These are phyloP conservation scores for Buddleja alternifolia DNA, from an alignment of 257 asterid species.

Conservation along the genomic window DNA sequence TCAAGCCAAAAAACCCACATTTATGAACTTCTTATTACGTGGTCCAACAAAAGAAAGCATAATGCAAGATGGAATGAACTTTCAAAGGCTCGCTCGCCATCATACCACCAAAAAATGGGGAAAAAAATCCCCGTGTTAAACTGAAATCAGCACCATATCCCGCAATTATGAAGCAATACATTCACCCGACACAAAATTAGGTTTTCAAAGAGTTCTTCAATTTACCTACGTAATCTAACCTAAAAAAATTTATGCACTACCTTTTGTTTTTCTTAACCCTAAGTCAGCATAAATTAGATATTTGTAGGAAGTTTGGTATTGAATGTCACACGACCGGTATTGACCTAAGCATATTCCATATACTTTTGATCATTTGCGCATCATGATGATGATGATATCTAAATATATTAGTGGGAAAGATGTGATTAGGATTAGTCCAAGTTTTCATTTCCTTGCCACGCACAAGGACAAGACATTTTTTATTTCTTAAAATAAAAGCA, in stretches of 20 bases:
- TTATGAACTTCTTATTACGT: no score
- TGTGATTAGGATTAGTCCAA: constrained; percentile 8
- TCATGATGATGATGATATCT: not conserved
- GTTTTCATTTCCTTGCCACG: constrained; percentile 2
- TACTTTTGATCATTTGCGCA: no score
- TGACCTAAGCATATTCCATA: not conserved
- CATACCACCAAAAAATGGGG: no score
- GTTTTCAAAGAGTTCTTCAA: not conserved
- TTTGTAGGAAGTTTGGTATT: constrained; percentile 11
- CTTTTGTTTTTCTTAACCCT: not conserved
- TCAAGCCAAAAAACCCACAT: no score
- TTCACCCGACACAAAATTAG: constrained; percentile 19
- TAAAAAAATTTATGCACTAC: constrained; percentile 6
- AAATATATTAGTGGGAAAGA: not conserved
- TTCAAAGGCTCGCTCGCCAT: no score
- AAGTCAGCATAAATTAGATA: not conserved
- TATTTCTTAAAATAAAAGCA: not conserved
- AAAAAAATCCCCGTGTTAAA: no score
- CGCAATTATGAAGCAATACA: not conserved
- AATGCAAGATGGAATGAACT: no score
- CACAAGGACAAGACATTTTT: not conserved
- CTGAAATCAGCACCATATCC: not conserved
- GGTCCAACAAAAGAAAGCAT: no score
- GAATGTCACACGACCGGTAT: not conserved
- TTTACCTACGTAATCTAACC: constrained; percentile 20